phyloP scores from a whole-genome alignment of 2,329 filamentous ascomycete genomes.

The Emergomyces orientalis region DNA sequence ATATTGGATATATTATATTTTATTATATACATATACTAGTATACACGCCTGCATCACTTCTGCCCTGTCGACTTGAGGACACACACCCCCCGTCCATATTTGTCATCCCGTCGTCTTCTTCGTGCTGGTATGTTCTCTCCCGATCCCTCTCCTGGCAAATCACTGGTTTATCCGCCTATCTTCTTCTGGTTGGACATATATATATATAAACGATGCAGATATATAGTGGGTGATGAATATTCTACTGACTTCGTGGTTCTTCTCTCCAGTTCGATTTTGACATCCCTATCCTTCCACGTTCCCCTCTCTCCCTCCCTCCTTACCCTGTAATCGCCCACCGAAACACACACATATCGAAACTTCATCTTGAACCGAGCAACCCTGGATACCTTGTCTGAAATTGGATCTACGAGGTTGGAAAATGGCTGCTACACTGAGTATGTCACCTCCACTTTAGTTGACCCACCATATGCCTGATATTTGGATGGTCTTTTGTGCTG shows the following conservation, averaged over 20 bases:
- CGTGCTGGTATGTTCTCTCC: background rate
- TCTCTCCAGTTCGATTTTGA: background rate
- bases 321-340: background rate
- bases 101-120: background rate
- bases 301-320: background rate
- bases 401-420: slow-evolving; percentile 14
- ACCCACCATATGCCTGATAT: background rate
- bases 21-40: background rate
- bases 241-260: background rate
- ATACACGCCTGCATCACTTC: background rate
- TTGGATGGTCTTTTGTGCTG: background rate
- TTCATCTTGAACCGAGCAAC: background rate
- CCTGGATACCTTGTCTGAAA: slow-evolving; percentile 5
- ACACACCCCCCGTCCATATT: slow-evolving; percentile 1
- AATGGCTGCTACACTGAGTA: slow-evolving; percentile 39
- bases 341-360: background rate
- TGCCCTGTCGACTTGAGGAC: background rate
- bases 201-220: background rate
- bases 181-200: background rate
- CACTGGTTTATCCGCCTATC: background rate
- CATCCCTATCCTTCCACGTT: background rate
- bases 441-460: slow-evolving; percentile 21
- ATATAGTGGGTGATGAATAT: background rate
- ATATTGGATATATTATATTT: background rate
- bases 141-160: background rate